Percentiles rank a stretch among this genome's conserved stretches.
phyloP scores from a whole-genome alignment of 257 asterid genomes.

The Schizonepeta tenuifolia region DNA sequence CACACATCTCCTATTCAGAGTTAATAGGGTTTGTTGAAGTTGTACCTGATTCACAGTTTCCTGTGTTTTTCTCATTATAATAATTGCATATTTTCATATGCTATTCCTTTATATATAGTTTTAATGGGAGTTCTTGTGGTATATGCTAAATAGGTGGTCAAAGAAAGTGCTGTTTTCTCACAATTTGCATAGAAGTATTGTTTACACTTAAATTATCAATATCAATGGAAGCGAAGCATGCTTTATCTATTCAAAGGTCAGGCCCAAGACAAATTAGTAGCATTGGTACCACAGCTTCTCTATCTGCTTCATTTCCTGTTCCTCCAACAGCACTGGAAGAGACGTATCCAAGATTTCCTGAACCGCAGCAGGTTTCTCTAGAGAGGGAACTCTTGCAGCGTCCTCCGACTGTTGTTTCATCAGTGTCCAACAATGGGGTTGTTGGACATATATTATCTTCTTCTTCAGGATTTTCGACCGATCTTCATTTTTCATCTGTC shows the following conservation, averaged over 20 bases:
- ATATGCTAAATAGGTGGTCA: constrained; percentile 17
- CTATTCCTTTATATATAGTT: constrained; percentile 3
- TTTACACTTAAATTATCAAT: constrained; percentile 26
- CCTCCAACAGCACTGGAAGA: constrained; percentile 50
- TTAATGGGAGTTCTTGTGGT: constrained; percentile 31
- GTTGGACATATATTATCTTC: constrained; percentile 62
- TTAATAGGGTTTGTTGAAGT: not conserved
- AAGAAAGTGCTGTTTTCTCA: constrained; percentile 25
- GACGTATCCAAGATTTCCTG: constrained; percentile 45
- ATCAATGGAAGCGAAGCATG: constrained; percentile 72
- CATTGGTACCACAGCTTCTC: constrained; percentile 62
- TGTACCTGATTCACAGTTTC: constrained; percentile 11
- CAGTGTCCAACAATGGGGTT: constrained; percentile 55
- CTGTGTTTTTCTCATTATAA: not conserved
- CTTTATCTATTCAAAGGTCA: constrained; percentile 60
- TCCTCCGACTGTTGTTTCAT: constrained; percentile 45
- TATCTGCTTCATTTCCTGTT: constrained; percentile 56
- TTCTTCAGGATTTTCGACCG: constrained; percentile 55
- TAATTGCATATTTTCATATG: constrained; percentile 13
- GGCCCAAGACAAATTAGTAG: constrained; percentile 54
- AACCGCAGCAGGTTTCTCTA: constrained; percentile 41
- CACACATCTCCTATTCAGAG: constrained; percentile 5
- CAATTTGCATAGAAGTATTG: constrained; percentile 24
- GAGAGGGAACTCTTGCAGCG: constrained; percentile 46
- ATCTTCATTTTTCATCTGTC: constrained; percentile 62